phyloP scores from a whole-genome alignment of 768 basidiomycete species.

The Boletus rex-veris region DNA sequence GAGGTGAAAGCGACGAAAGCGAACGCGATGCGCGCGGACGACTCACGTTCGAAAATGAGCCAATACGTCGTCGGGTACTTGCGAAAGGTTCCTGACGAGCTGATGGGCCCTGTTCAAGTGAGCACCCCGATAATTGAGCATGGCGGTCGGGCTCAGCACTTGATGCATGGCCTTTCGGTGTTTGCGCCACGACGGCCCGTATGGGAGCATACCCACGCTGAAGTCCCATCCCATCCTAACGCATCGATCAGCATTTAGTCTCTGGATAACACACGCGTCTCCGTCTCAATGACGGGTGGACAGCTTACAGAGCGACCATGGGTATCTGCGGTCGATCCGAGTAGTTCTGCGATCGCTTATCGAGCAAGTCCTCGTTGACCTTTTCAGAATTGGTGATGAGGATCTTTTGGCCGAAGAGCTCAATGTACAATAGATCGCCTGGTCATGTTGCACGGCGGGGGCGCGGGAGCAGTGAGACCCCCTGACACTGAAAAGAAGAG shows the following conservation, averaged over 20 bases:
- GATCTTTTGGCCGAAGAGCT: conserved; percentile 23
- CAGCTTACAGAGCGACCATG: conserved; percentile 21
- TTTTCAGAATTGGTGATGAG: conserved; percentile 24
- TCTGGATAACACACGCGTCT: too few species aligned
- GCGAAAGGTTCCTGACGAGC: conserved; percentile 29
- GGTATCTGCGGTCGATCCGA: conserved; percentile 26
- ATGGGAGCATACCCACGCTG: conserved; percentile 33
- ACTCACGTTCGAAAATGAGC: conserved; percentile 21
- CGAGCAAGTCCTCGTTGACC: conserved; percentile 27
- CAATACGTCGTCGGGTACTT: conserved; percentile 26
- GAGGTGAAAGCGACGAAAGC: background rate
- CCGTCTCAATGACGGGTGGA: too few species aligned
- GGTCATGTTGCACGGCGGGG: too few species aligned
- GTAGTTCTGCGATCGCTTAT: conserved; percentile 27
- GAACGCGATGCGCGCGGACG: too few species aligned
- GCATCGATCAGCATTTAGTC: background rate
- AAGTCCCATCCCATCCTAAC: conserved; percentile 38
- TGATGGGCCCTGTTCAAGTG: conserved; percentile 32
- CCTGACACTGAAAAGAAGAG: background rate
- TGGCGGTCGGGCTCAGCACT: conserved; percentile 29
- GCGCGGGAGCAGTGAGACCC: background rate
- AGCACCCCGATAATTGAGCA: conserved; percentile 28
- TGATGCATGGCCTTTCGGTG: conserved; percentile 39
- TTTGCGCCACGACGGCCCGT: conserved; percentile 37
- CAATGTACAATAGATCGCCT: conserved; percentile 27